Conservation (phyloP, 305 asterid genomes). For the Fraxinus sp. region DNA sequence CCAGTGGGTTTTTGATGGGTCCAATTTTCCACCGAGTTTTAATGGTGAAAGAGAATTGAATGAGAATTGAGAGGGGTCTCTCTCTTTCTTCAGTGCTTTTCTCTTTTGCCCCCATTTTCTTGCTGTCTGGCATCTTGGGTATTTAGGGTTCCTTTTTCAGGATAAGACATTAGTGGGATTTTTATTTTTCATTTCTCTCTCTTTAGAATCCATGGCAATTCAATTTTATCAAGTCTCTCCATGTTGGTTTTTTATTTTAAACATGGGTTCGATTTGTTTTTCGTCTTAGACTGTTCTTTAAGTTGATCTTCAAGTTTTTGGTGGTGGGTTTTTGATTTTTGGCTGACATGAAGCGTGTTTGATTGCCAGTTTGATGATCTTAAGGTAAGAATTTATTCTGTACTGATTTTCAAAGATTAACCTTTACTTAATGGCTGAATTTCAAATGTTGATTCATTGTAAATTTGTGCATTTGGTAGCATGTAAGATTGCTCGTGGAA, state of each 20-base stretch:
- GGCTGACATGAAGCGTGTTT: neutral
- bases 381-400: neutral
- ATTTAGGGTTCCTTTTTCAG: conserved; percentile 32
- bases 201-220: neutral
- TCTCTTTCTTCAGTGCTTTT: conserved; percentile 25
- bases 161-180: conserved; percentile 28
- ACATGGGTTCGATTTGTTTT: no score
- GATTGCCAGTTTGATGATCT: neutral
- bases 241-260: conserved; percentile 21
- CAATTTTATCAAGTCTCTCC: conserved; percentile 13
- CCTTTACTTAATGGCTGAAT: neutral
- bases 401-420: conserved; percentile 5
- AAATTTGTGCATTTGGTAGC: conserved; percentile 14
- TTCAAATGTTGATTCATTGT: conserved; percentile 1
- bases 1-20: conserved; percentile 34
- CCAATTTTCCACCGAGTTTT: conserved; percentile 39
- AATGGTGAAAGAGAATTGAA: neutral
- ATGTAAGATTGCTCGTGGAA: conserved; percentile 18
- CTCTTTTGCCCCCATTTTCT: conserved; percentile 35
- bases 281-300: no score
- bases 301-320: neutral
- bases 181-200: conserved; percentile 6
- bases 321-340: neutral
- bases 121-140: conserved; percentile 43
- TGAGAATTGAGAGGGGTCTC: conserved; percentile 23